Evolutionary conservation across 768 basidiomycete species (phyloP), one percentile per base, ranked within the genome.

Genomic region (Agrocybe pediades): DNA sequence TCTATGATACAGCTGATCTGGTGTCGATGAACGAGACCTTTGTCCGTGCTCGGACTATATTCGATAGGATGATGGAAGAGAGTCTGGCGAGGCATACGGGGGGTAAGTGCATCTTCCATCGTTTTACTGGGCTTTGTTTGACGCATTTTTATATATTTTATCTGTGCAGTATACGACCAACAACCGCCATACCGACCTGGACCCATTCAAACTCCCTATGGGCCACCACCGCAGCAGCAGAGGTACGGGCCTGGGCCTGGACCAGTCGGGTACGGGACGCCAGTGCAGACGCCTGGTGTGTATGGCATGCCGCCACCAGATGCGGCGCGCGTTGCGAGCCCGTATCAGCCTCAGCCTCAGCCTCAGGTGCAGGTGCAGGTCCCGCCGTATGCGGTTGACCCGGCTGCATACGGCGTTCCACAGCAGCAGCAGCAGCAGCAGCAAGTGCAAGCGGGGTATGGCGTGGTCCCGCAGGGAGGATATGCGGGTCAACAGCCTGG

Each of bases 21-120:
- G 88, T 95, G 6, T 86, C 88, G 2, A 95, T 98, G 90, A 95
- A 95, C 68, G 92, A 95, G 70, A 93, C 86, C 16, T 97, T 98
- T 63, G 81, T 95, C 24, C 85, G 88, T 40, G 95, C 95, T 4
- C 80, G 92, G 43, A 84, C 86, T 15, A 92, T 95, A 50, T 98
- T 95, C 62, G 95, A 97, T 65, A 75, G 87, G 26, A 91, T 97
- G 88, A 92, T 95, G 85, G 92, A 94, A 65, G 92, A 94, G 56
- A 90, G 88, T 62, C 73, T 94, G 25, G 86, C 90, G 4, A 76
- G 87, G 53, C 87, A 92, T 62, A 78, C 83, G 9, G 86, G 81
- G 44, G 75, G 87, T 87, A 65, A 46, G 76, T 68, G 17, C 25
- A 13, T 46, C 36, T 8, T 26, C 46, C 27, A 21, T 6, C 48